phyloP scores from a whole-genome alignment of 208 protist genomes.

The Acanthamoeba sp. region DNA sequence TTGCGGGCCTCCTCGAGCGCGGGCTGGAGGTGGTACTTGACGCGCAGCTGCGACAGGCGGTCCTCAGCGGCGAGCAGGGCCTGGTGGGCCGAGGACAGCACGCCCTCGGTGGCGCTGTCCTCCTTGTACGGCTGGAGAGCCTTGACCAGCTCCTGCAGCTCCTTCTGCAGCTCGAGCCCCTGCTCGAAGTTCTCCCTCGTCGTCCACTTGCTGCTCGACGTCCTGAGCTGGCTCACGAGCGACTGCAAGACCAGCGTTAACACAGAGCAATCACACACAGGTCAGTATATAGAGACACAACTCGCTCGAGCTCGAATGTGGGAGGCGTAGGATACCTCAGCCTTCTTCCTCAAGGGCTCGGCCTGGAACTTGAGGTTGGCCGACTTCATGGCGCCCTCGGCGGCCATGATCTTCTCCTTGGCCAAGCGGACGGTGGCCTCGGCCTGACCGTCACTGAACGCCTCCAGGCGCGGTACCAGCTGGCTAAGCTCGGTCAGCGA shows the following conservation, averaged over 20 bases:
- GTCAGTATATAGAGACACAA: too few relatives aligned
- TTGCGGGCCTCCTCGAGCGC: constrained; percentile 49
- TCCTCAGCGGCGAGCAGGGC: constrained; percentile 55
- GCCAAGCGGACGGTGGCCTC: constrained; percentile 67
- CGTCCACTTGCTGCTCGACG: constrained; percentile 52
- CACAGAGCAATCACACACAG: too few relatives aligned
- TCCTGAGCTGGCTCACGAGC: constrained; percentile 11
- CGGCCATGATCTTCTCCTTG: constrained; percentile 69
- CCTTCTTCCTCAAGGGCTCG: constrained; percentile 65
- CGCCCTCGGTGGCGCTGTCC: constrained; percentile 47
- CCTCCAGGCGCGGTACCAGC: constrained; percentile 57
- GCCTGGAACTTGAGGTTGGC: constrained; percentile 66
- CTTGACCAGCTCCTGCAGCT: constrained; percentile 54
- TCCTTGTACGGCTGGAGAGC: constrained; percentile 20
- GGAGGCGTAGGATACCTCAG: not conserved
- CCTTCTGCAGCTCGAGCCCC: constrained; percentile 49
- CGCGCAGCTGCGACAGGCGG: constrained; percentile 47
- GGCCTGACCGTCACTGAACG: constrained; percentile 51
- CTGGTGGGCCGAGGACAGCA: constrained; percentile 12
- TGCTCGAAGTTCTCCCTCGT: constrained; percentile 57
- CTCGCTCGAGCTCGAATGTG: not conserved
- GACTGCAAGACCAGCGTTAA: not conserved
- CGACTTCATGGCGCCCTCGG: constrained; percentile 61
- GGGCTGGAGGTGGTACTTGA: constrained; percentile 70
- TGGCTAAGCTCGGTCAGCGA: constrained; percentile 18